Conservation (phyloP, 2,329 filamentous ascomycete genomes). For the Samsoniella hepiali region DNA sequence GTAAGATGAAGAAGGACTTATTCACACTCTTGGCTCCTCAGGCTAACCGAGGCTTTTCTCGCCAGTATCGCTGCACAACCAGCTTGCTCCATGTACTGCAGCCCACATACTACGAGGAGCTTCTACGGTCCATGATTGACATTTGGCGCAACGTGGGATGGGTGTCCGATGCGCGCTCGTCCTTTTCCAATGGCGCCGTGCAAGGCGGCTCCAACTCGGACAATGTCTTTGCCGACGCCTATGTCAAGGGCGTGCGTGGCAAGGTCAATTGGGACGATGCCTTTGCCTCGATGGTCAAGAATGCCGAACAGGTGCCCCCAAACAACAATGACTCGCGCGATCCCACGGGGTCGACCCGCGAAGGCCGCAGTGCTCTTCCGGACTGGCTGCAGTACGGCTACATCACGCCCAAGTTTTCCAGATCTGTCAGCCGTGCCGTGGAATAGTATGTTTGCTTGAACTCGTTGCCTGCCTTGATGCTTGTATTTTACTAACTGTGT, state of each 20-base stretch:
- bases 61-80: constrained; percentile 59
- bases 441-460: constrained; percentile 50
- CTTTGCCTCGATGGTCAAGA: constrained; percentile 61
- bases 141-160: constrained; percentile 64
- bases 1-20: constrained; percentile 18
- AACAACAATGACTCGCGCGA: constrained; percentile 59
- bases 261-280: constrained; percentile 62
- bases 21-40: no score
- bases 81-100: constrained; percentile 64
- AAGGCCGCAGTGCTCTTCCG: constrained; percentile 65
- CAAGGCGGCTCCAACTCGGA: constrained; percentile 70
- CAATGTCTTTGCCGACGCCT: constrained; percentile 70
- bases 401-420: constrained; percentile 59
- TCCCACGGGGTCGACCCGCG: constrained; percentile 58
- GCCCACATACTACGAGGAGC: constrained; percentile 60
- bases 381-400: constrained; percentile 65
- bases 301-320: constrained; percentile 61
- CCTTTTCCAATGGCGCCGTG: constrained; percentile 65
- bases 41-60: background rate
- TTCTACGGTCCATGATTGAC: constrained; percentile 65
- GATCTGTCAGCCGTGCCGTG: constrained; percentile 62
- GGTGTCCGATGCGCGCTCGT: constrained; percentile 63
- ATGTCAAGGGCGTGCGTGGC: constrained; percentile 63
- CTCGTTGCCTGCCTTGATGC: background rate
- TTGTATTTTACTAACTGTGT: background rate